A percentile compares a stretch with the other conserved stretches of the same genome.
Conservation (phyloP, 1,284 basidiomycete genomes). For the Naganishia liquefaciens region DNA sequence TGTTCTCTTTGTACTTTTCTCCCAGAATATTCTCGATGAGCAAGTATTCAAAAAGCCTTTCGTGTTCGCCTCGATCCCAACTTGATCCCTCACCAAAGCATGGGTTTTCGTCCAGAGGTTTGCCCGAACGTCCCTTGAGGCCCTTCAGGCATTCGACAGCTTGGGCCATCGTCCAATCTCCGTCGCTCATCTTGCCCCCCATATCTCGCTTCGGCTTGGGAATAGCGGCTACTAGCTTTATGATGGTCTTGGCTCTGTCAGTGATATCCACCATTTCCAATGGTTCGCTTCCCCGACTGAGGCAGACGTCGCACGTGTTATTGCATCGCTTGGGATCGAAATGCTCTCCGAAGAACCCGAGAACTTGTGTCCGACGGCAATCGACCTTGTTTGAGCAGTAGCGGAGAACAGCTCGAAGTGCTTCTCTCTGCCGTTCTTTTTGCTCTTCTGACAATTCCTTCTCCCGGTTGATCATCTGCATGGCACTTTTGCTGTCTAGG, state of each 20-base stretch:
- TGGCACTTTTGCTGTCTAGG: slow-evolving; percentile 59
- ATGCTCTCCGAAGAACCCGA: slow-evolving; percentile 58
- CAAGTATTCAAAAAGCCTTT: slow-evolving; percentile 49
- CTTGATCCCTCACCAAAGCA: slow-evolving; percentile 45
- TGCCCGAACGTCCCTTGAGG: slow-evolving; percentile 38
- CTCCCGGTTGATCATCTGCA: slow-evolving; percentile 62
- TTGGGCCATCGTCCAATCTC: slow-evolving; percentile 47
- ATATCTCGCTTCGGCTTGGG: slow-evolving; percentile 10
- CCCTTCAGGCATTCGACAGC: slow-evolving; percentile 51
- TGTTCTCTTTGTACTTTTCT: slow-evolving; percentile 43
- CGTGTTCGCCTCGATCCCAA: slow-evolving; percentile 47
- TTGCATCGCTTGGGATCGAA: slow-evolving; percentile 50
- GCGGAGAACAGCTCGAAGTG: slow-evolving; percentile 63
- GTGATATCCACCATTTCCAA: slow-evolving; percentile 45
- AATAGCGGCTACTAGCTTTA: slow-evolving; percentile 45
- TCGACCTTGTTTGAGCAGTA: slow-evolving; percentile 81
- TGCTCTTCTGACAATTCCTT: slow-evolving; percentile 57
- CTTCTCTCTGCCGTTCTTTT: slow-evolving; percentile 62
- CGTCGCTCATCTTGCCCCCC: slow-evolving; percentile 15
- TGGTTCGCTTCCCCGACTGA: slow-evolving; percentile 41
- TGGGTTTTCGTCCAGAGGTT: slow-evolving; percentile 42
- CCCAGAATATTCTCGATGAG: slow-evolving; percentile 47
- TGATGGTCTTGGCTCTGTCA: slow-evolving; percentile 40
- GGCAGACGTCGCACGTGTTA: slow-evolving; percentile 52
- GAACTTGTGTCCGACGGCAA: slow-evolving; percentile 81